These are phyloP conservation scores for Lycium barbarum DNA, from an alignment of 257 asterid species.

Conservation along the genomic window DNA sequence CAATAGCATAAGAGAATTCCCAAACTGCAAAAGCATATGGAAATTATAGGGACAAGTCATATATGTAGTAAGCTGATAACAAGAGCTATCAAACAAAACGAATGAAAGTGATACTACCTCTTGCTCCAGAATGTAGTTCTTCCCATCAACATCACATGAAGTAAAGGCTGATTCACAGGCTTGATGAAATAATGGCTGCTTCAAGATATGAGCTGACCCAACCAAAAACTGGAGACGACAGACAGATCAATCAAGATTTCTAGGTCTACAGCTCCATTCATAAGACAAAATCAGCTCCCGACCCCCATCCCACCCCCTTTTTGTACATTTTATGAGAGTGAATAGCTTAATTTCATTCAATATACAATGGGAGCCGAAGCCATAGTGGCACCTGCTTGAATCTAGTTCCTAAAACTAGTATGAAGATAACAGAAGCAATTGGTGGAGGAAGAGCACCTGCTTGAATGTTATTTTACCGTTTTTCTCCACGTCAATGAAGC, in stretches of 20 bases:
- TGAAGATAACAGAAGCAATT: neutral
- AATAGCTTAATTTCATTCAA: neutral
- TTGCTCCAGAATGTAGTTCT: constrained; percentile 58
- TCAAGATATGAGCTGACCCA: constrained; percentile 87
- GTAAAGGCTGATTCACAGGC: constrained; percentile 82
- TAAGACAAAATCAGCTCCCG: neutral
- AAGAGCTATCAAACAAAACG: neutral
- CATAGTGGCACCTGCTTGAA: neutral
- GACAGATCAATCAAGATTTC: constrained; percentile 25
- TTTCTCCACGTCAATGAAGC: constrained; percentile 74
- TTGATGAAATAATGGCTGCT: constrained; percentile 68
- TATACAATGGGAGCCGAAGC: neutral
- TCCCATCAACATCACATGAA: constrained; percentile 55
- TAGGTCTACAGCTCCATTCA: neutral
- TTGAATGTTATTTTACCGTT: constrained; percentile 78
- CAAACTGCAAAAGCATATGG: constrained; percentile 56
- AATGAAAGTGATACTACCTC: constrained; percentile 54
- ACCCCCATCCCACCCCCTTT: neutral
- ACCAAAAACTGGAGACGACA: constrained; percentile 76
- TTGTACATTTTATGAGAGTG: constrained; percentile 15
- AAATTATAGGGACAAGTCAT: constrained; percentile 21
- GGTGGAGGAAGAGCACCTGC: constrained; percentile 57
- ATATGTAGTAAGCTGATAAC: neutral
- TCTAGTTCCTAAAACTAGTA: constrained; percentile 11
- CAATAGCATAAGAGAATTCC: constrained; percentile 57